Evolutionary conservation across 1,284 basidiomycete species (phyloP).

Genomic region (Ceratobasidium sp.): DNA sequence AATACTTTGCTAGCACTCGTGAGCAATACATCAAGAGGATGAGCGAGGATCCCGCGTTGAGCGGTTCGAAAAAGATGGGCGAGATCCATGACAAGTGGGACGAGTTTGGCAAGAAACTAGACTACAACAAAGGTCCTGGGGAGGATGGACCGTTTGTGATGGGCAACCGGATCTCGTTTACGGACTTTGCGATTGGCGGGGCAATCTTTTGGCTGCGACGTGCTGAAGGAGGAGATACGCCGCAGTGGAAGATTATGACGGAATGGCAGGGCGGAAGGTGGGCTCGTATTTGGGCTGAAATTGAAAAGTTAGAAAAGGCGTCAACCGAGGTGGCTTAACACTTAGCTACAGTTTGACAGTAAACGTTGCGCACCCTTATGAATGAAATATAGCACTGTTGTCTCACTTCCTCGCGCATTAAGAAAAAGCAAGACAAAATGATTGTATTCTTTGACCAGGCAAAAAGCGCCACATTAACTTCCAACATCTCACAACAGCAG

Average conservation of each 20-base stretch:
- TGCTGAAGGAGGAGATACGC: slow-evolving; percentile 7
- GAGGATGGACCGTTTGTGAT: slow-evolving; percentile 31
- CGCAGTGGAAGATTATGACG: slow-evolving; percentile 9
- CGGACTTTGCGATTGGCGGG: slow-evolving; percentile 26
- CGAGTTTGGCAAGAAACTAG: neutral
- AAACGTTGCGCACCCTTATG: no score
- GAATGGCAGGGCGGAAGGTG: slow-evolving; percentile 40
- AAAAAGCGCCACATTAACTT: slow-evolving; percentile 23
- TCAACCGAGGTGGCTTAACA: slow-evolving; percentile 16
- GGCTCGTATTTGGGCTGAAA: slow-evolving; percentile 24
- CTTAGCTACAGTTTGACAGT: no score
- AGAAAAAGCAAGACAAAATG: slow-evolving; percentile 16
- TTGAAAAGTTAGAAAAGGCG: slow-evolving; percentile 21
- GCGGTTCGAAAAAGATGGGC: slow-evolving; percentile 24
- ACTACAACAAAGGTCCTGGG: slow-evolving; percentile 10
- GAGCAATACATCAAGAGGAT: slow-evolving; percentile 18
- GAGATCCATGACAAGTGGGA: slow-evolving; percentile 13
- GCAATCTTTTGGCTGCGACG: slow-evolving; percentile 32
- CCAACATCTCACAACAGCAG: slow-evolving; percentile 1
- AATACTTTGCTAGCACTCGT: slow-evolving; percentile 33
- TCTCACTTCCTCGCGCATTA: neutral
- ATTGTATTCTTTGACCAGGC: slow-evolving; percentile 16
- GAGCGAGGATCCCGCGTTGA: slow-evolving; percentile 5
- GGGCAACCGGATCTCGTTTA: slow-evolving; percentile 24
- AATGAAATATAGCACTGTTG: no score